Conservation (phyloP, 1,284 basidiomycete genomes). For the Grifola frondosa region DNA sequence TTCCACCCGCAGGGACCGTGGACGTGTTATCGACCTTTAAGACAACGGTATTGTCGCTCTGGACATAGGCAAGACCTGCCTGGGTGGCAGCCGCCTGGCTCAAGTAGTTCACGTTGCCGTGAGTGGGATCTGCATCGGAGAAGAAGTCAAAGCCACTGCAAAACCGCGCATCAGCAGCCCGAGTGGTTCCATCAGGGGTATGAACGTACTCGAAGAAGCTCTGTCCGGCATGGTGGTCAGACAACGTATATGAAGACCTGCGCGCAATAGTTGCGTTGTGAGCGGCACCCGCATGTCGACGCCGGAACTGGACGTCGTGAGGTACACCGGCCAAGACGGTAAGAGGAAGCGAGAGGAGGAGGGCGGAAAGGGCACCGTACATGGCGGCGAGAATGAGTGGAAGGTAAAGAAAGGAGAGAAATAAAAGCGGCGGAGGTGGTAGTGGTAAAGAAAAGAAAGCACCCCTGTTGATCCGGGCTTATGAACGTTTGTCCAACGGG, state of each 20-base stretch:
- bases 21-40: slow-evolving; percentile 64
- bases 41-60: slow-evolving; percentile 51
- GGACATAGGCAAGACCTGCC: slow-evolving; percentile 57
- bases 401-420: slow-evolving; percentile 7
- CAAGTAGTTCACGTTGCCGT: slow-evolving; percentile 17
- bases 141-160: slow-evolving; percentile 66
- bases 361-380: slow-evolving; percentile 15
- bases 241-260: slow-evolving; percentile 30
- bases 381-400: slow-evolving; percentile 5
- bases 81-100: slow-evolving; percentile 41
- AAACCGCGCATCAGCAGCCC: neutral
- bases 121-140: slow-evolving; percentile 61
- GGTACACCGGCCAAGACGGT: slow-evolving; percentile 11
- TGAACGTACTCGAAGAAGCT: slow-evolving; percentile 36
- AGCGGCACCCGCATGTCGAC: slow-evolving; percentile 10
- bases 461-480: too few relatives aligned
- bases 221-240: slow-evolving; percentile 37
- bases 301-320: slow-evolving; percentile 7
- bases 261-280: slow-evolving; percentile 9
- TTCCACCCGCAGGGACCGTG: slow-evolving; percentile 47
- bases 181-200: neutral
- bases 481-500: too few relatives aligned
- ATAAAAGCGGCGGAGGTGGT: too few relatives aligned
- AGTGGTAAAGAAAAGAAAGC: too few relatives aligned
- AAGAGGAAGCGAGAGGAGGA: slow-evolving; percentile 17